Percentiles rank a stretch among this genome's conserved stretches.
Evolutionary conservation across 441 rosid genomes (phyloP).

Genomic region (Omphalea diandra): DNA sequence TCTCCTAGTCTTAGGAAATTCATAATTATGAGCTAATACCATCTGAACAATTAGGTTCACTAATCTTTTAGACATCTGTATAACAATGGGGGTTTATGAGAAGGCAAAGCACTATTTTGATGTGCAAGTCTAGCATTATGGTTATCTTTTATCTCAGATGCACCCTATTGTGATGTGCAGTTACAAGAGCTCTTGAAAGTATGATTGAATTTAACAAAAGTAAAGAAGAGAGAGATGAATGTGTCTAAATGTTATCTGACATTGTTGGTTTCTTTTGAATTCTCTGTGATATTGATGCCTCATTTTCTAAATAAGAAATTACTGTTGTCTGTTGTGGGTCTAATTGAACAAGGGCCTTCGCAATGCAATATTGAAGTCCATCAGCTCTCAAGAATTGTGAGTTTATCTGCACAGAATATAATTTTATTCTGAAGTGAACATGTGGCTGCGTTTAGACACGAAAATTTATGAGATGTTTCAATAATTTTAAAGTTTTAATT

Average conservation of each 20-base stretch:
- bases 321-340: too few relatives aligned
- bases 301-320: constrained; percentile 7
- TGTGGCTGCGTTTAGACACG: too few relatives aligned
- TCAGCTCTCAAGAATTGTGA: too few relatives aligned
- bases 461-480: too few relatives aligned
- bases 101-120: too few relatives aligned
- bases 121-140: neutral
- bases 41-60: too few relatives aligned
- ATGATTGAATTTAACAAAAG: neutral
- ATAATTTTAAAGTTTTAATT: neutral
- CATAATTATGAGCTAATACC: neutral
- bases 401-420: too few relatives aligned
- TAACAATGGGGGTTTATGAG: too few relatives aligned
- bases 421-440: neutral
- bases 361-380: too few relatives aligned
- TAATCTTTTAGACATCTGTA: too few relatives aligned
- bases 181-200: neutral
- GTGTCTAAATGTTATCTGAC: neutral
- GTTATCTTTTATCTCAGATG: neutral
- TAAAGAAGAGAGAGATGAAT: neutral
- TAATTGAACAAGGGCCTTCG: too few relatives aligned
- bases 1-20: neutral
- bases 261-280: neutral
- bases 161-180: neutral
- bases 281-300: neutral